These are phyloP conservation scores for Bonia amplexicaulis DNA, from an alignment of 176 grass and related monocot species.

Conservation along the genomic window DNA sequence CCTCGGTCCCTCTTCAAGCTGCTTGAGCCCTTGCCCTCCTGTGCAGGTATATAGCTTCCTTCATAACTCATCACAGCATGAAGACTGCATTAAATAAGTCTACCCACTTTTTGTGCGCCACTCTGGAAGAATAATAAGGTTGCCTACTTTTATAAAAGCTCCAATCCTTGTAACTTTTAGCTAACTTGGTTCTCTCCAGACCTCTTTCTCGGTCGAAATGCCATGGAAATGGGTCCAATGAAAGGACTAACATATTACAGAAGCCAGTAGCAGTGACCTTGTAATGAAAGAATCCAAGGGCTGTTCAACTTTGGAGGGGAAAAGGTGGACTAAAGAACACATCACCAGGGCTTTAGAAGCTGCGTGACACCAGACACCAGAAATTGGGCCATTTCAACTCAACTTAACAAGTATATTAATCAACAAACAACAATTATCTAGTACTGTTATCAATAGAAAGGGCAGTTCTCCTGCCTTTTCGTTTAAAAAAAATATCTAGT, in stretches of 20 bases:
- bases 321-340: conserved; percentile 15
- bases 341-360: not conserved
- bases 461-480: too few relatives aligned
- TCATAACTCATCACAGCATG: conserved; percentile 22
- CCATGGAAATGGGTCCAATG: not conserved
- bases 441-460: not conserved
- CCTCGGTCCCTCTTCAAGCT: conserved; percentile 1
- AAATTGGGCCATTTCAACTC: not conserved
- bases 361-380: not conserved
- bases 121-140: conserved; percentile 48
- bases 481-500: not conserved
- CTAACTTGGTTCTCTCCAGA: conserved; percentile 26
- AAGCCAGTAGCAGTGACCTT: not conserved
- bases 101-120: conserved; percentile 40
- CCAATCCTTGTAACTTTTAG: conserved; percentile 23
- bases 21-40: conserved; percentile 17
- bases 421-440: not conserved
- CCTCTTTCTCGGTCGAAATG: conserved; percentile 26
- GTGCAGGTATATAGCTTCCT: conserved; percentile 8
- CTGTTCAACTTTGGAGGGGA: conserved; percentile 19
- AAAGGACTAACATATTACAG: conserved; percentile 13
- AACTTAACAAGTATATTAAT: conserved; percentile 5
- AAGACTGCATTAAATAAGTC: conserved; percentile 32
- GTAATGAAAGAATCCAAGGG: conserved; percentile 18
- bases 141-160: conserved; percentile 44